Evolutionary conservation across 192 early-diverging fungal species (phyloP), one percentile per base, ranked within the genome.

Genomic region (Backusella circina): DNA sequence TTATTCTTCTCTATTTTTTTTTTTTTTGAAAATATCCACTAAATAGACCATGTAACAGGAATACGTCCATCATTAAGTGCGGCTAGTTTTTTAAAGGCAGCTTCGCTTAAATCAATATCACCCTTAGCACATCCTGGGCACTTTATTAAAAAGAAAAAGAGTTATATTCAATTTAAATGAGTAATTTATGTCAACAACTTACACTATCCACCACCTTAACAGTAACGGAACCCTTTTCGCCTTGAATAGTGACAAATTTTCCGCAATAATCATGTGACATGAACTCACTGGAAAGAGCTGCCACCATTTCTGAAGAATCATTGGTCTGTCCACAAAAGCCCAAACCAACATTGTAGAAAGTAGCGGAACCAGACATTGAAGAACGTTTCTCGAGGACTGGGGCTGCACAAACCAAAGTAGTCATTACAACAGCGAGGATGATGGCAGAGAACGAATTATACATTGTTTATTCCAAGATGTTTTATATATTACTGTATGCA

Each of bases 41-140:
- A 68, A 73, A 72, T 26, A 35, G 38, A 57, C 79, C 79, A 80
- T n/a, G 72, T 73, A 39, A 80, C 64, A 8, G 67, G 67, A 5
- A 80, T 18, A 35, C 75, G 47, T 26, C 79, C 79, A 9, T 66
- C 75, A 51, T 61, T 32, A 31, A 80, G 39, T 15, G 23, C 4
- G 13, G 74, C 79, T 21, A 80, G 4, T 23, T 80, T 73, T 5
- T 54, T 23, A 39, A 77, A 77, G 21, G 76, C 71, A 73, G 74
- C 35, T 68, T 66, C 70, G 23, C 51, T 38, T 47, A 83, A 54
- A 68, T 84, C 82, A 75, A 84, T 44, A 61, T 79, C 72, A 12
- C 76, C 65, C 5, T 73, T 35, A 6, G 39, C 38, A 69, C 86
- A 87, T 69, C 50, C 79, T 36, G 86, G 86, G 76, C 86, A 87